A percentile compares a stretch with the other conserved stretches of the same genome.
These are phyloP conservation scores for Excoecaria cochinchinensis DNA, from an alignment of 345 rosid genomes.

Conservation along the genomic window DNA sequence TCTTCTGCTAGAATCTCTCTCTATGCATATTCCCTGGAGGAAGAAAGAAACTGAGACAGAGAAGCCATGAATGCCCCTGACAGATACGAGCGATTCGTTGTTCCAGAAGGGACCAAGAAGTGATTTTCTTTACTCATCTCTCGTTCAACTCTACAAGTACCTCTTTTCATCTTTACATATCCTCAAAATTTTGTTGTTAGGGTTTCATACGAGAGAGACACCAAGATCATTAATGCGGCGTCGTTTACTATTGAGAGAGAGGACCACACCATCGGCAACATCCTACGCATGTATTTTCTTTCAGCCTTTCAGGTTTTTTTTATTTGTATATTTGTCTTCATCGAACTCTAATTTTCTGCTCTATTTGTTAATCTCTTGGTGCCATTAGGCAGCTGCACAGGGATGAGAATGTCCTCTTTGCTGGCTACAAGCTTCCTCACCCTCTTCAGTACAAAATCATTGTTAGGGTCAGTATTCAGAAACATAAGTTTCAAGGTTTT, in stretches of 20 bases:
- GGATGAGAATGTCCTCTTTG: constrained; percentile 86
- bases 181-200: constrained; percentile 28
- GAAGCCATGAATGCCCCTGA: constrained; percentile 89
- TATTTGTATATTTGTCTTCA: neutral
- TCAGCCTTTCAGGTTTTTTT: no score
- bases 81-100: constrained; percentile 87
- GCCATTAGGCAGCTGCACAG: constrained; percentile 78
- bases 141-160: neutral
- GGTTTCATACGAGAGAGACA: constrained; percentile 90
- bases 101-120: constrained; percentile 87
- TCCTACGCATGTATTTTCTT: constrained; percentile 61
- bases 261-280: constrained; percentile 50
- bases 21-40: no score
- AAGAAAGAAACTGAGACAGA: neutral
- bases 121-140: constrained; percentile 14
- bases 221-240: constrained; percentile 90
- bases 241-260: constrained; percentile 47
- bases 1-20: no score
- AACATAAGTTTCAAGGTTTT: neutral
- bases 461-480: constrained; percentile 54
- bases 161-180: no score
- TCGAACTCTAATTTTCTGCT: neutral
- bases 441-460: constrained; percentile 89
- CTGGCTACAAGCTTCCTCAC: constrained; percentile 96
- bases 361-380: neutral